Conservation (phyloP, 805 yeast genomes). For the Zygosaccharomyces siamensis region DNA sequence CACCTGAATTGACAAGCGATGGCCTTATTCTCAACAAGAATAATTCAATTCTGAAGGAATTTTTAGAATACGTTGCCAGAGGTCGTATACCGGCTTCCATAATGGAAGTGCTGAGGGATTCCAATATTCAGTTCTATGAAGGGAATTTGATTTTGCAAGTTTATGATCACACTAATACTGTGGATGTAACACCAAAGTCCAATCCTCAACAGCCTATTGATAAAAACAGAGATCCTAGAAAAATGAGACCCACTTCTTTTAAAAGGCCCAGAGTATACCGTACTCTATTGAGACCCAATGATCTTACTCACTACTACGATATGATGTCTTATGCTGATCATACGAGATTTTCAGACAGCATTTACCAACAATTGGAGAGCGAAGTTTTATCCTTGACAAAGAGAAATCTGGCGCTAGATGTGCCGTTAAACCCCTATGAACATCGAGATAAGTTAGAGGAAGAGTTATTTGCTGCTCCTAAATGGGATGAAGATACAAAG, state of each 20-base stretch:
- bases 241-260: constrained; percentile 17
- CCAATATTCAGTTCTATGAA: constrained; percentile 78
- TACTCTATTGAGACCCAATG: constrained; percentile 75
- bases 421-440: constrained; percentile 64
- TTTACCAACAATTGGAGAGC: constrained; percentile 80
- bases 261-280: constrained; percentile 68
- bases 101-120: constrained; percentile 83
- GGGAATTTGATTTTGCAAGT: constrained; percentile 84
- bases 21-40: constrained; percentile 72
- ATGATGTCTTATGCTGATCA: constrained; percentile 80
- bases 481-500: constrained; percentile 36
- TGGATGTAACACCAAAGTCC: constrained; percentile 26
- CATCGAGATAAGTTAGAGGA: constrained; percentile 36
- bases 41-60: constrained; percentile 72
- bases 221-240: constrained; percentile 7
- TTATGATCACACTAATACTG: constrained; percentile 70
- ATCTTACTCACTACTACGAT: constrained; percentile 77
- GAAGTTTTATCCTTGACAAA: constrained; percentile 76
- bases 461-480: constrained; percentile 41
- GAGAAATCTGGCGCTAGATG: constrained; percentile 69
- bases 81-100: constrained; percentile 87
- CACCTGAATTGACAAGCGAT: constrained; percentile 42
- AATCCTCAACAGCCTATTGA: constrained; percentile 5
- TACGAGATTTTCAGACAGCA: constrained; percentile 68
- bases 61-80: constrained; percentile 68